Evolutionary conservation across 371 early-diverging fungal species (phyloP), one percentile per base, ranked within the genome.

Genomic region (Mucor velutinosus): DNA sequence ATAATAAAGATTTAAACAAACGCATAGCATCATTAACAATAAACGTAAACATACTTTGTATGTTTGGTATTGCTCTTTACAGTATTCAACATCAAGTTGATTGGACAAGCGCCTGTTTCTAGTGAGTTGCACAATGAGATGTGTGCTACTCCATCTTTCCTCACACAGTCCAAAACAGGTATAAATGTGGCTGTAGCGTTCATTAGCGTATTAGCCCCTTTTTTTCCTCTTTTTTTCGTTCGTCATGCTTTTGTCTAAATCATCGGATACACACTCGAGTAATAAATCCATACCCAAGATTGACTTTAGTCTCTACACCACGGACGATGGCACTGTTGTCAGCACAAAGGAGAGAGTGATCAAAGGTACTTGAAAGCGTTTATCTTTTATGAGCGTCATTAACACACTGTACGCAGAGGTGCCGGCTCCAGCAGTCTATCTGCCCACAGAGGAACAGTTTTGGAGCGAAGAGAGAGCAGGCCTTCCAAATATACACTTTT

Each of bases 401-500:
- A 23, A 49, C 21, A 49, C 49, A 11, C 21, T 10, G 7, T 8
- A 10, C 15, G 32, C 7, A 68, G 66, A 71, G 41, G 84, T 87
- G 33, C 82, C 80, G 58, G 81, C 85, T 43, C 86, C 86, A 37
- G 88, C 85, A 37, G 81, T 83, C 30, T 25, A 75, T 56, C 61
- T 77, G 30, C 82, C 86, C 3, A 84, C 84, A 4, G 72, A 83
- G 53, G 89, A 88, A 23, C 80, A 88, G 69, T 87, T 83, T 43
- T 83, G 78, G 76, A 73, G 93, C 79, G 41, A 58, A 53, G 79
- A 87, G 79, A 82, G 89, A 76, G 80, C 89, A 78, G 87, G 88
- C 77, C 82, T 93, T 64, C 96, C 96, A 3, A 89, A 96, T 76
- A 77, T 92, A 30, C 90, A 81, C 25, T 94, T 94, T 73, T 79